Conservation (phyloP, 371 early-diverging fungal genomes). For the Haplosporangium sp. region DNA sequence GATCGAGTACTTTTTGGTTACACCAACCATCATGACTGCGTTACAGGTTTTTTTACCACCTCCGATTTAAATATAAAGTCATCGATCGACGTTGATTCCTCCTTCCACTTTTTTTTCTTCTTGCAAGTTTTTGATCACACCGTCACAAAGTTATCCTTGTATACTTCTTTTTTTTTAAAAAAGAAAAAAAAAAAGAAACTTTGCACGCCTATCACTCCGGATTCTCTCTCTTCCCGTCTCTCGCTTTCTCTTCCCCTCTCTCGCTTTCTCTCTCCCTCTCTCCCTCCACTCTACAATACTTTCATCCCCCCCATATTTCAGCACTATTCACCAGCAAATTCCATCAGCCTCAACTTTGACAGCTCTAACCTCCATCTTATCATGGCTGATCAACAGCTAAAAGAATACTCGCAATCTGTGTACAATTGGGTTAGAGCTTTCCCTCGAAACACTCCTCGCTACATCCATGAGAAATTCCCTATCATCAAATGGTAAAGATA, state of each 20-base stretch:
- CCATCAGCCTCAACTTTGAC: not conserved
- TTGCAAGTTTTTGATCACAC: not conserved
- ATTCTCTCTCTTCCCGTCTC: not conserved
- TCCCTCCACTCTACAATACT: not conserved
- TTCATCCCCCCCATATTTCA: not conserved
- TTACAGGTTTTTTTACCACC: too few relatives aligned
- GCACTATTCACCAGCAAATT: not conserved
- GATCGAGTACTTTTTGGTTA: too few relatives aligned
- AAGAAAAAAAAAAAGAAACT: too few relatives aligned
- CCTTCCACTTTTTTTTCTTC: too few relatives aligned
- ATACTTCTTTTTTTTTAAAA: not conserved
- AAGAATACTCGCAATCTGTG: slow-evolving; percentile 28
- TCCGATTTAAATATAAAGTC: too few relatives aligned
- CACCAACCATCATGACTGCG: too few relatives aligned
- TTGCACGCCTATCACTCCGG: not conserved
- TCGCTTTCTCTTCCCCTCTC: not conserved
- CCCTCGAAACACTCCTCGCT: slow-evolving; percentile 45
- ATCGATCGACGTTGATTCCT: too few relatives aligned
- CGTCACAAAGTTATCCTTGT: not conserved
- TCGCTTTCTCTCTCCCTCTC: not conserved
- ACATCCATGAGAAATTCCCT: slow-evolving; percentile 36
- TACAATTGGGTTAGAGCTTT: slow-evolving; percentile 31
- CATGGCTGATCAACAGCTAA: slow-evolving; percentile 52
- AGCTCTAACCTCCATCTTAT: not conserved
- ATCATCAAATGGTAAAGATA: slow-evolving; percentile 51